Evolutionary conservation across 2,329 filamentous ascomycete genomes (phyloP), one percentile per base, ranked within the genome.

Genomic region (Blastomyces emzantsi): DNA sequence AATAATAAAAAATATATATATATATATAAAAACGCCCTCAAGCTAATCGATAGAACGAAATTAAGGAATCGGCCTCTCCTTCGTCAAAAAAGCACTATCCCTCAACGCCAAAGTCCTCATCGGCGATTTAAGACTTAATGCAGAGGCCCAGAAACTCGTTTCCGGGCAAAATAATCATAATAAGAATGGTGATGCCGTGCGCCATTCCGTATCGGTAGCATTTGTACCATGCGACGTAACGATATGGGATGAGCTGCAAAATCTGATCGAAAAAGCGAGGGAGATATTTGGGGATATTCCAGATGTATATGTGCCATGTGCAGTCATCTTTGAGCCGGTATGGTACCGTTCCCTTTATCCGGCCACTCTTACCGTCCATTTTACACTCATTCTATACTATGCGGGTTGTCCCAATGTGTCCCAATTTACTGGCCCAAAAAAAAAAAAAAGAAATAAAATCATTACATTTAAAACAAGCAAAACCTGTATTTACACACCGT

Each of bases 281-380:
- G 61, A 66, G 62, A 63, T 64, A 65, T 76, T 70, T 66, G 69
- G 66, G n/a, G 70, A 70, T 59, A 69, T 75, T 8, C 74, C 76
- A 13, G 75, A 77, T 65, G 68, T 77, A 28, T 77, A 74, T 66
- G 67, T 75, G 25, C 69, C 76, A 8, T 72, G 71, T 39, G 75
- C 76, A 3, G 76, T 74, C 25, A 67, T 77, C n/a, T 77, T 77
- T 64, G 76, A 77, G 62, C 74, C 74, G 5, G 70, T 72, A 66
- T 43, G 64, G 63, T 41, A 47, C 45, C 43, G 15, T 19, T 52
- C 62, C 49, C 60, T 19, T 43, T 56, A 7, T 15, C n/a, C 19
- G n/a, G 11, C n/a, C n/a, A 58, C 43, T 43, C 39, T 43, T 17
- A 3, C 11, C 3, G 2, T 4, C 39, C 13, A 43, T 43, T 43